Percentiles rank a stretch among this genome's conserved stretches.
phyloP scores from a whole-genome alignment of 176 grass and related monocot genomes.

The Bonia amplexicaulis region DNA sequence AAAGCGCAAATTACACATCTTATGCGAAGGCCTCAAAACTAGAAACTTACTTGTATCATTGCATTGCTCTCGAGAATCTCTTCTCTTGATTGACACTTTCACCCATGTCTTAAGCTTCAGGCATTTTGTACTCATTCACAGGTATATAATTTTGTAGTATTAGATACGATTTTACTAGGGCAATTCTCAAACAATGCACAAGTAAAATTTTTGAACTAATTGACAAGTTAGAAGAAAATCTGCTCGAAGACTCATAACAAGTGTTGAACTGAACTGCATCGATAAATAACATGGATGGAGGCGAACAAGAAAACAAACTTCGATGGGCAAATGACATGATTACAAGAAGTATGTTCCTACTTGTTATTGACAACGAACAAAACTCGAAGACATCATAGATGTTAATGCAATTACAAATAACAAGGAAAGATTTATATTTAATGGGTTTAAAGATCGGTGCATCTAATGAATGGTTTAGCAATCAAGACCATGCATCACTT shows the following conservation, averaged over 20 bases:
- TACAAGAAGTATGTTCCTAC: background rate
- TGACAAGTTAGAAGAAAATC: background rate
- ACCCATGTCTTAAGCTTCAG: conserved; percentile 89
- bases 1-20: background rate
- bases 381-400: background rate
- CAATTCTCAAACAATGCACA: too few species aligned
- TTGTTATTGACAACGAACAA: background rate
- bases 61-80: conserved; percentile 95
- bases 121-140: conserved; percentile 78
- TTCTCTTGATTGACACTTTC: conserved; percentile 92
- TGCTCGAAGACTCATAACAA: background rate
- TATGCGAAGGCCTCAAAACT: background rate
- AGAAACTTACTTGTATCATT: conserved; percentile 54
- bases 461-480: background rate
- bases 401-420: background rate
- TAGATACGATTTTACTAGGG: background rate
- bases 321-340: background rate
- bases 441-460: background rate
- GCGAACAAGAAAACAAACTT: background rate
- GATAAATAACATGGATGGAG: background rate
- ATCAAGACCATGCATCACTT: background rate
- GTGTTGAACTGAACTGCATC: background rate
- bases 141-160: background rate
- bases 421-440: background rate
- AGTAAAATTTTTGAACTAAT: background rate